Evolutionary conservation across 257 asterid genomes (phyloP).

Genomic region (Forsythia viridissima): DNA sequence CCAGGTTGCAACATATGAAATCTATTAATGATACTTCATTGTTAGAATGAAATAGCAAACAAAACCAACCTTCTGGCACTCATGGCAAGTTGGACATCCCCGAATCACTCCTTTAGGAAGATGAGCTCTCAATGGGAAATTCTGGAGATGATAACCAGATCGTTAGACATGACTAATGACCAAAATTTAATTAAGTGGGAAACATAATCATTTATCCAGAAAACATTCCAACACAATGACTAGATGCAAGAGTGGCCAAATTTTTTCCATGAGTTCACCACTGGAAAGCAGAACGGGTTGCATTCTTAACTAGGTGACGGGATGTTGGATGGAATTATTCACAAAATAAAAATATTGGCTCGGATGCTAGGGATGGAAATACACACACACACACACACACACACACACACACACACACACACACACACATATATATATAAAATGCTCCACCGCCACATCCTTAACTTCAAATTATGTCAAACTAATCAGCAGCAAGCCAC

Average conservation of each 20-base stretch:
- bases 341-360: not conserved
- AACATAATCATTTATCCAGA: slow-evolving; percentile 8
- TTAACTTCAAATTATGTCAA: not conserved
- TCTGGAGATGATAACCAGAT: slow-evolving; percentile 39
- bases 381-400: too few relatives aligned
- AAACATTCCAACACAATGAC: not conserved
- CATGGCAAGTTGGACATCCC: slow-evolving; percentile 66
- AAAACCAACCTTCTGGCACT: slow-evolving; percentile 56
- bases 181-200: slow-evolving; percentile 14
- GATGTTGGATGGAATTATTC: not conserved
- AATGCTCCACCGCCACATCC: not conserved
- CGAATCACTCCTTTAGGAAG: slow-evolving; percentile 75
- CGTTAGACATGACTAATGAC: slow-evolving; percentile 24
- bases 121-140: slow-evolving; percentile 35
- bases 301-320: slow-evolving; percentile 13
- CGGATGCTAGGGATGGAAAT: not conserved
- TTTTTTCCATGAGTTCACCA: not conserved
- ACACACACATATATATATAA: not conserved
- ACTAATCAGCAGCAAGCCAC: not conserved
- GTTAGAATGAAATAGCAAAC: not conserved
- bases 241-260: slow-evolving; percentile 14
- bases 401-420: too few relatives aligned
- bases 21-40: slow-evolving; percentile 3
- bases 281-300: slow-evolving; percentile 18
- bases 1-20: not conserved